These are phyloP conservation scores for Xylariaceae sp. DNA, from an alignment of 2,329 filamentous ascomycete species.

Conservation along the genomic window DNA sequence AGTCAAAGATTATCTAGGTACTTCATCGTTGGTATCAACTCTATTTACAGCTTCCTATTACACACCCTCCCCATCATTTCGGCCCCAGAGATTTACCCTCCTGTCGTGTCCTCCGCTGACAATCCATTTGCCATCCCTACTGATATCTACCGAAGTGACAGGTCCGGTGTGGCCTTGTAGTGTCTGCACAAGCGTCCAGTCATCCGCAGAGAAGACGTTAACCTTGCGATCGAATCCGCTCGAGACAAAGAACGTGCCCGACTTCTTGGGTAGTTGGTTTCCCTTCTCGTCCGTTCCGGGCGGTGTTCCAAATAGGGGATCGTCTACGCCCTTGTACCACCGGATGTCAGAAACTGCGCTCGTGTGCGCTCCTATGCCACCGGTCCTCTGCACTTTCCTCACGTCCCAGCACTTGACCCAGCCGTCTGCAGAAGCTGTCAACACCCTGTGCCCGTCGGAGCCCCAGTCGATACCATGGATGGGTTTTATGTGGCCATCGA, in stretches of 20 bases:
- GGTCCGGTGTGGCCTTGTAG: constrained; percentile 88
- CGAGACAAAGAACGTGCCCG: constrained; percentile 85
- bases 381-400: constrained; percentile 76
- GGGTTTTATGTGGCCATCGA: constrained; percentile 77
- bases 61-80: constrained; percentile 63
- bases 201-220: constrained; percentile 92
- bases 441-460: constrained; percentile 80
- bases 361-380: constrained; percentile 83
- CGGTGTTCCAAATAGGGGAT: constrained; percentile 56
- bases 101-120: constrained; percentile 90
- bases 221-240: constrained; percentile 92
- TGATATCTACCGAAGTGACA: constrained; percentile 86
- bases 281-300: constrained; percentile 61
- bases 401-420: constrained; percentile 99
- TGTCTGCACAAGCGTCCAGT: constrained; percentile 86
- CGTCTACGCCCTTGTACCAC: constrained; percentile 88
- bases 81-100: constrained; percentile 93
- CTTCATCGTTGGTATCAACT: constrained; percentile 23
- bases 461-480: constrained; percentile 94
- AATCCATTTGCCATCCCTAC: constrained; percentile 82
- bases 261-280: constrained; percentile 68
- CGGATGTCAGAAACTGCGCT: constrained; percentile 88
- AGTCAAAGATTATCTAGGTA: neutral
- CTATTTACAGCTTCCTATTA: constrained; percentile 26
- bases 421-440: constrained; percentile 89